A percentile compares a stretch with the other conserved stretches of the same genome.
These are phyloP conservation scores for Fusarium fracticaudum DNA, from an alignment of 2,329 filamentous ascomycete species.

Conservation along the genomic window DNA sequence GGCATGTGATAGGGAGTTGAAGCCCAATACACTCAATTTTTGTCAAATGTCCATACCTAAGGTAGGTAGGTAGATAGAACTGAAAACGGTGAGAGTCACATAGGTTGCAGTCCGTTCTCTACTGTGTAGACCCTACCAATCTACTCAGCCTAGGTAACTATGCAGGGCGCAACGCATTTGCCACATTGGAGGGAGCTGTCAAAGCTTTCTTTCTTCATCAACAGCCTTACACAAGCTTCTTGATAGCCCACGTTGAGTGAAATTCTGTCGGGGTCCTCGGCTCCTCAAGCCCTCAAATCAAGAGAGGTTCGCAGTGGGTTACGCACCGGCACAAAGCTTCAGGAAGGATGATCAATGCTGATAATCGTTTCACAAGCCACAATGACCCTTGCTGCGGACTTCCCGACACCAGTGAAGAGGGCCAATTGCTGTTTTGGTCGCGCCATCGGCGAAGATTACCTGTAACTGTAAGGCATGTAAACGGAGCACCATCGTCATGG, in stretches of 20 bases:
- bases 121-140: not conserved
- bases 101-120: conserved; percentile 1
- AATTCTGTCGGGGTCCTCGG: conserved; percentile 8
- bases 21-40: not conserved
- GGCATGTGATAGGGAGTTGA: conserved; percentile 23
- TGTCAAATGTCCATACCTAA: conserved; percentile 1
- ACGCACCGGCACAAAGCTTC: conserved; percentile 5
- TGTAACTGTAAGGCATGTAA: conserved; percentile 18
- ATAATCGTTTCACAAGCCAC: conserved; percentile 27
- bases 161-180: conserved; percentile 2
- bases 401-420: not conserved
- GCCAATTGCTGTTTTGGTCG: conserved; percentile 6
- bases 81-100: conserved; percentile 14
- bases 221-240: not conserved
- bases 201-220: not conserved
- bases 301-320: conserved; percentile 2
- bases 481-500: conserved; percentile 31
- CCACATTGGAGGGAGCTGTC: conserved; percentile 5
- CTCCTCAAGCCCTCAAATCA: conserved; percentile 10
- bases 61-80: conserved; percentile 11
- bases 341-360: conserved; percentile 7
- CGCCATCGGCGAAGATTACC: conserved; percentile 11
- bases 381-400: conserved; percentile 9
- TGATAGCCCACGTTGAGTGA: not conserved
- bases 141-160: not conserved